Conservation (phyloP, 2,329 filamentous ascomycete genomes). For the Simplicillium sp. region DNA sequence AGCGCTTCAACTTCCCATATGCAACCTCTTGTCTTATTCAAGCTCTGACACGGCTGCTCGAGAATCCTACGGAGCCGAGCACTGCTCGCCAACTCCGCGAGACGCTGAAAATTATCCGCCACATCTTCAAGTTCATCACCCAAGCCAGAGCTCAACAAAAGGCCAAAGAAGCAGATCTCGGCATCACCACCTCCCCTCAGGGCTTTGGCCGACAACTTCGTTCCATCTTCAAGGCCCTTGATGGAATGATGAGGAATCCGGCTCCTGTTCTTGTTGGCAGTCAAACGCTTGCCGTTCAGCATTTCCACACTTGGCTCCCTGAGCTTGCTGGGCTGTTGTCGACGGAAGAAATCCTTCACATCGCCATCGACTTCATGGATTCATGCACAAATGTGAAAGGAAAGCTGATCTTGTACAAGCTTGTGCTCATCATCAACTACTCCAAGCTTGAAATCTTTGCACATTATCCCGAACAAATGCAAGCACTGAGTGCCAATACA, state of each 20-base stretch:
- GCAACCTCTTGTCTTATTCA: constrained; percentile 80
- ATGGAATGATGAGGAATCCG: constrained; percentile 79
- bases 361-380: constrained; percentile 89
- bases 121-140: constrained; percentile 90
- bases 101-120: constrained; percentile 88
- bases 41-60: constrained; percentile 75
- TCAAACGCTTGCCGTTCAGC: constrained; percentile 89
- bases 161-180: constrained; percentile 79
- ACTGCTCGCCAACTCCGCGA: constrained; percentile 77
- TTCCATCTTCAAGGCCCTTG: constrained; percentile 80
- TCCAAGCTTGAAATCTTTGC: constrained; percentile 74
- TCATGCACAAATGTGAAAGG: constrained; percentile 81
- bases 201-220: constrained; percentile 76
- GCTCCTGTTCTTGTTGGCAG: constrained; percentile 83
- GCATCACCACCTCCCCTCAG: constrained; percentile 64
- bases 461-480: constrained; percentile 58
- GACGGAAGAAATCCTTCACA: constrained; percentile 78
- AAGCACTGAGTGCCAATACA: constrained; percentile 69
- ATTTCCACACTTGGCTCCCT: constrained; percentile 96
- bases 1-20: constrained; percentile 85
- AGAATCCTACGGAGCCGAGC: constrained; percentile 73
- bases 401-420: constrained; percentile 83
- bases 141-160: constrained; percentile 80
- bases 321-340: constrained; percentile 70
- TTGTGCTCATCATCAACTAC: constrained; percentile 88